Conservation (phyloP, 305 asterid species). For the Fraxinus sp. region DNA sequence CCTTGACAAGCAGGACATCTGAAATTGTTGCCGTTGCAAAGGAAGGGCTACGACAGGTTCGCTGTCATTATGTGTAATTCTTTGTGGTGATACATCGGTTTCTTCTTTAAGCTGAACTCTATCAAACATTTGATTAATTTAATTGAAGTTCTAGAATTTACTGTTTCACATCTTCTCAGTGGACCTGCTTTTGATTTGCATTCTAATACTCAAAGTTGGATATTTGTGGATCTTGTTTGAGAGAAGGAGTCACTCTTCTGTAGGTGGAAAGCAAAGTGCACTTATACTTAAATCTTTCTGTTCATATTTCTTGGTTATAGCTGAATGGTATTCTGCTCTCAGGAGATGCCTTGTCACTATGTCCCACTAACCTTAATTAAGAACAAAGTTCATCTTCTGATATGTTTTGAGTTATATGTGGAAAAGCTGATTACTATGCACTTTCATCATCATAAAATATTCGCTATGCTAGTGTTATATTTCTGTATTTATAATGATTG, state of each 20-base stretch:
- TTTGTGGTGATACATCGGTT: constrained; percentile 18
- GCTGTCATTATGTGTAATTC: constrained; percentile 22
- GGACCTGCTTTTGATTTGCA: constrained; percentile 19
- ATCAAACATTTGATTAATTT: constrained; percentile 2
- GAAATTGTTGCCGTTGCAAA: constrained; percentile 98
- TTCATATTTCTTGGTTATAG: background rate
- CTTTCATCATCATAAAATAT: background rate
- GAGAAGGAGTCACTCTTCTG: background rate
- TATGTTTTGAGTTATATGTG: background rate
- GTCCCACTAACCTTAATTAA: background rate
- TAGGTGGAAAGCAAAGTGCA: background rate
- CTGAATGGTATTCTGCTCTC: background rate
- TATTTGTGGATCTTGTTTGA: constrained; percentile 3
- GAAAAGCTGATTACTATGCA: background rate
- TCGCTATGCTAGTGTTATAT: background rate
- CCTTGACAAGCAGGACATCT: constrained; percentile 82
- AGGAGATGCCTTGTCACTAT: background rate
- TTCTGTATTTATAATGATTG: background rate
- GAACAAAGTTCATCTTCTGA: background rate
- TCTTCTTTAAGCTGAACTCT: constrained; percentile 13
- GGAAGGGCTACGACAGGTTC: constrained; percentile 99
- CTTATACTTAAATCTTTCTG: background rate
- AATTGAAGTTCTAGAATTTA: background rate
- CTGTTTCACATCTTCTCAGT: constrained; percentile 10
- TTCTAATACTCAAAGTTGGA: constrained; percentile 9